Percentiles rank a stretch among this genome's conserved stretches.
Evolutionary conservation across 352 stramenopile species (phyloP).

Genomic region (Globisporangium parvum): DNA sequence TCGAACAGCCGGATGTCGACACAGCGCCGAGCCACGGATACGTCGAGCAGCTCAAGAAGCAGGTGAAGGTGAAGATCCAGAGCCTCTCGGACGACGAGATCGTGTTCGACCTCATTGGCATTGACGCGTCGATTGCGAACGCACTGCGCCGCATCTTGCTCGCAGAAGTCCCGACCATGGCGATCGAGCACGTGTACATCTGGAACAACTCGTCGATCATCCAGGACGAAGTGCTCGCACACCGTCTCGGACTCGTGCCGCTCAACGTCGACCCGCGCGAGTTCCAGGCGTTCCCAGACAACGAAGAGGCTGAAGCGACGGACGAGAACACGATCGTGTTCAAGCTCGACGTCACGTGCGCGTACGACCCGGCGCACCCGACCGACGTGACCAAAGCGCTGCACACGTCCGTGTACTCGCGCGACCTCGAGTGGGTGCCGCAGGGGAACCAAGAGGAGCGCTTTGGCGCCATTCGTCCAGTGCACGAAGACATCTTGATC

Average conservation of each 20-base stretch:
- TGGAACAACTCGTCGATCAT: constrained; percentile 94
- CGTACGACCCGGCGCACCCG: constrained; percentile 53
- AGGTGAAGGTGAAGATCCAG: constrained; percentile 83
- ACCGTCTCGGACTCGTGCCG: constrained; percentile 85
- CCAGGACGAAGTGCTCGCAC: constrained; percentile 90
- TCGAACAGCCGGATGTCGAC: constrained; percentile 60
- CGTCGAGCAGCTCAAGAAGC: constrained; percentile 78
- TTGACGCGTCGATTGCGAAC: constrained; percentile 91
- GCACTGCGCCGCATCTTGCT: constrained; percentile 89
- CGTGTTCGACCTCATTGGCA: constrained; percentile 89
- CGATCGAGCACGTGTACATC: constrained; percentile 93
- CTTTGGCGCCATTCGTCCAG: constrained; percentile 78
- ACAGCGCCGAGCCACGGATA: constrained; percentile 70
- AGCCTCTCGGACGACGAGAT: constrained; percentile 84
- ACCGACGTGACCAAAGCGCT: constrained; percentile 23
- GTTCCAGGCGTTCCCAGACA: constrained; percentile 82
- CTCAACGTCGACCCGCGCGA: constrained; percentile 80
- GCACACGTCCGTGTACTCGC: constrained; percentile 80
- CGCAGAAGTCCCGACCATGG: constrained; percentile 90
- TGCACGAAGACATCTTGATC: constrained; percentile 95
- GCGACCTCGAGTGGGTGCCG: constrained; percentile 94
- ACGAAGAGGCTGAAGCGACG: constrained; percentile 87
- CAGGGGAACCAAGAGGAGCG: constrained; percentile 94
- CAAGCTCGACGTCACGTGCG: constrained; percentile 91
- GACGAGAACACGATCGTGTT: constrained; percentile 97